Evolutionary conservation across 768 basidiomycete species (phyloP).

Genomic region (Lactarius psammicola): DNA sequence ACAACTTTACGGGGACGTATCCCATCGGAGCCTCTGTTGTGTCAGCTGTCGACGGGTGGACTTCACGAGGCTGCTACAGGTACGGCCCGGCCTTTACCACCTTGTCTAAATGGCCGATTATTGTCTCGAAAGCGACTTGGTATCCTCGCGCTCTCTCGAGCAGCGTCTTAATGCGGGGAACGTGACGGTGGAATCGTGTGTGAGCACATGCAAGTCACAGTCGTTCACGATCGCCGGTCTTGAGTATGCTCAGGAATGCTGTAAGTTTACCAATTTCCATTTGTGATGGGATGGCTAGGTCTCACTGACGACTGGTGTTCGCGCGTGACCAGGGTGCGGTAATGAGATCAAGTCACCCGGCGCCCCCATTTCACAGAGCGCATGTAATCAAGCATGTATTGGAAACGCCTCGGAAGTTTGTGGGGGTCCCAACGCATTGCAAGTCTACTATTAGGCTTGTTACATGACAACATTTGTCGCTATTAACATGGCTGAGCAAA

Average conservation of each 20-base stretch:
- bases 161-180: slow-evolving; percentile 5
- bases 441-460: background rate
- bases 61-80: slow-evolving; percentile 1
- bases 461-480: too few relatives aligned
- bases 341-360: slow-evolving; percentile 3
- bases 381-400: slow-evolving; percentile 17
- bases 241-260: slow-evolving; percentile 11
- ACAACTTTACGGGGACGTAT: slow-evolving; percentile 12
- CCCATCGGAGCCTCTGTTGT: slow-evolving; percentile 3
- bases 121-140: slow-evolving; percentile 2
- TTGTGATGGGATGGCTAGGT: background rate
- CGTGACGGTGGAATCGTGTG: slow-evolving; percentile 11
- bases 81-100: background rate
- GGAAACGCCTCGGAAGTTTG: slow-evolving; percentile 9
- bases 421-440: slow-evolving; percentile 1
- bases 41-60: slow-evolving; percentile 1
- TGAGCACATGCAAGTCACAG: background rate
- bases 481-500: too few relatives aligned
- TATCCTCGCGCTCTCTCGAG: background rate
- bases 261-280: background rate
- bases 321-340: slow-evolving; percentile 2
- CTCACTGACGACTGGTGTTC: background rate
- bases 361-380: slow-evolving; percentile 5
- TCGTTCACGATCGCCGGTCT: slow-evolving; percentile 9
- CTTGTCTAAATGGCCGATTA: background rate